Evolutionary conservation across 805 yeast genomes (phyloP).

Genomic region (Ogataea sp.): DNA sequence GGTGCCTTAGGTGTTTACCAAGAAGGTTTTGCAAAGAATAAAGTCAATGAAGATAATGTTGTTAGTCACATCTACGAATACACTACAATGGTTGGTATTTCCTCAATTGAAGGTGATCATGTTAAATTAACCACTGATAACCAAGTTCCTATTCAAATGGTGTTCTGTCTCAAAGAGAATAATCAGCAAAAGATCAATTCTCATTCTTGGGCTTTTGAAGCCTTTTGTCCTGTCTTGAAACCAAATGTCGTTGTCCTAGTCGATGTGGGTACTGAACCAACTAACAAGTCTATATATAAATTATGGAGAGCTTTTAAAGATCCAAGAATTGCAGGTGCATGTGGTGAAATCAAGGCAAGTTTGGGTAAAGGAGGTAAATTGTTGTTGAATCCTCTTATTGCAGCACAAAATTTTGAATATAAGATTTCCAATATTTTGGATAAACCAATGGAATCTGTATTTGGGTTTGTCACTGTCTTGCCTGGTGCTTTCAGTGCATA

Average conservation of each 20-base stretch:
- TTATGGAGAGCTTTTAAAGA: constrained; percentile 80
- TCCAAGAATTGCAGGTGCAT: constrained; percentile 89
- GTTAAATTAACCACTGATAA: constrained; percentile 63
- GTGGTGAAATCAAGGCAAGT: constrained; percentile 92
- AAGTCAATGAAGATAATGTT: constrained; percentile 75
- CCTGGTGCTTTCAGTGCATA: constrained; percentile 98
- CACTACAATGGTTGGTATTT: constrained; percentile 84
- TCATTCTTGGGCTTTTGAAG: constrained; percentile 95
- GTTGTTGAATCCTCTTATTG: constrained; percentile 79
- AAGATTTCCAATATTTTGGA: constrained; percentile 92
- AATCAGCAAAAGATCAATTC: constrained; percentile 89
- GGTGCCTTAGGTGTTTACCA: constrained; percentile 89
- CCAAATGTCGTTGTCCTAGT: constrained; percentile 79
- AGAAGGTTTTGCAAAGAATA: constrained; percentile 91
- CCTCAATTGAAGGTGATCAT: constrained; percentile 44
- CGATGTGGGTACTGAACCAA: constrained; percentile 94
- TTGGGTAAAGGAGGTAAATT: constrained; percentile 46
- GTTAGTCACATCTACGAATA: constrained; percentile 88
- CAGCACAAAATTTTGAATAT: constrained; percentile 95
- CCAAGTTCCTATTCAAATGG: constrained; percentile 74
- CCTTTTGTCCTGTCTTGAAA: constrained; percentile 72
- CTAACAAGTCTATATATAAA: constrained; percentile 74
- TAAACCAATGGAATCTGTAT: constrained; percentile 91
- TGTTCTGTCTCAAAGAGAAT: constrained; percentile 85
- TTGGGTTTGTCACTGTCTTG: constrained; percentile 89